A percentile compares a stretch with the other conserved stretches of the same genome.
phyloP scores from a whole-genome alignment of 176 grass and related monocot genomes.

The Dactylis glomerata region DNA sequence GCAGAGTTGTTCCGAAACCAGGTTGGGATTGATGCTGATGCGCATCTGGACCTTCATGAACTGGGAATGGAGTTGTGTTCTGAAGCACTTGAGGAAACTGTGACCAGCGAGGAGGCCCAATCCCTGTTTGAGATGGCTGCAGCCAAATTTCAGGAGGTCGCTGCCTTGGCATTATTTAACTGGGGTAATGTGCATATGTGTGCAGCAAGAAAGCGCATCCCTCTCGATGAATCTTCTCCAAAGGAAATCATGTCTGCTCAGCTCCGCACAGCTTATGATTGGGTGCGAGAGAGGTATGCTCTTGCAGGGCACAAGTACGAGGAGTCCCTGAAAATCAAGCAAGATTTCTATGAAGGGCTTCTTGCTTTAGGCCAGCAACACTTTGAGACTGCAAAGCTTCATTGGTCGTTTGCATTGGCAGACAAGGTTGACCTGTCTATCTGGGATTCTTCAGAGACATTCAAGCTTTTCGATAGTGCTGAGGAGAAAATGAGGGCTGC shows the following conservation, averaged over 20 bases:
- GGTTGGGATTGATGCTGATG: constrained; percentile 93
- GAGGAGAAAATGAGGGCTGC: constrained; percentile 88
- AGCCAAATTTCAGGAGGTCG: constrained; percentile 93
- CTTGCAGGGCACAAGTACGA: constrained; percentile 79
- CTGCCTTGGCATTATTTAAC: constrained; percentile 84
- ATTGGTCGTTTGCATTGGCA: constrained; percentile 94
- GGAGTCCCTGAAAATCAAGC: constrained; percentile 82
- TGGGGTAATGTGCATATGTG: constrained; percentile 99
- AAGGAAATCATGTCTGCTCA: constrained; percentile 68
- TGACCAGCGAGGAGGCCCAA: constrained; percentile 87
- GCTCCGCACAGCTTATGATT: constrained; percentile 81
- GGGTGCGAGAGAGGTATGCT: constrained; percentile 75
- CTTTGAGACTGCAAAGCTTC: constrained; percentile 94
- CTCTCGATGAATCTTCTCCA: constrained; percentile 82
- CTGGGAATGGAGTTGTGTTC: constrained; percentile 95
- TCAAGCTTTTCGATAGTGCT: constrained; percentile 80
- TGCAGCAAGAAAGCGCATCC: constrained; percentile 87
- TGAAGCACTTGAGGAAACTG: constrained; percentile 80
- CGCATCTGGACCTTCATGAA: constrained; percentile 91
- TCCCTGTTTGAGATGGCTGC: constrained; percentile 83
- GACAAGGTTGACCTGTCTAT: constrained; percentile 71
- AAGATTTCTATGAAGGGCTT: constrained; percentile 96
- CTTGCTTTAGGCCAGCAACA: constrained; percentile 97
- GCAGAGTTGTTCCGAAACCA: constrained; percentile 96
- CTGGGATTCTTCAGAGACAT: constrained; percentile 84